Base-by-base conservation (phyloP, 441 rosid species). In the Monsonia emarginata region DNA sequence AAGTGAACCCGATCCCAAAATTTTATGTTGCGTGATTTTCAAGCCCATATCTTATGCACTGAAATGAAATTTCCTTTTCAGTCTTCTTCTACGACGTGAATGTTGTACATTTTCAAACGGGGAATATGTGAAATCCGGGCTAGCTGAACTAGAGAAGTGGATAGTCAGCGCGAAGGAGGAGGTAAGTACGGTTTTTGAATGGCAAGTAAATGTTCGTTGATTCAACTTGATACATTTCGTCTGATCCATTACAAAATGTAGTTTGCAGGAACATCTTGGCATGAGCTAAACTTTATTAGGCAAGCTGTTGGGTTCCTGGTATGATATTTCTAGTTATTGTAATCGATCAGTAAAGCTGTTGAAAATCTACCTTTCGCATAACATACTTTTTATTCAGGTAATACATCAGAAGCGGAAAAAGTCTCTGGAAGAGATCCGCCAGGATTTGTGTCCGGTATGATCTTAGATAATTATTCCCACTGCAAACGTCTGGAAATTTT, bases 261-360 rank as follows among this genome's bases (percentile, higher is more conserved):
- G 99, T 89, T 76, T 84, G 84, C 95, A 78, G 99, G 99, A 80
- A 94, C 97, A 60, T 94, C 97, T 56, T 91, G 99, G 99, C 96
- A 91, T 25, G 99, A 89, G 80, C 82, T 94, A 72, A 91, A 86
- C 66, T 94, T 85, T 78, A 91, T 94, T 74, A 84, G 97, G 75
- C 97, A 94, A 86, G 99, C 99, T 73, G 97, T 94, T 81, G 99
- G 97, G 24, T 94, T 94, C 82, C 86, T 94, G 96, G 97, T 94
- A 90, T 70, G 60, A 16, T n/a, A 44, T 21, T 44, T 44, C 21
- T 16, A 7, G 6, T 21, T 16, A 7, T 44, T 44, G 52, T 44
- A 42, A n/a, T 44, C 16, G 52, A 44, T 44, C 22, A 16, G 52
- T 16, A 44, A 44, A 42, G 13, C 48, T 18, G n/a, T 18, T 42